phyloP scores from a whole-genome alignment of 2,329 filamentous ascomycete genomes.

The Sporothrix inflata region DNA sequence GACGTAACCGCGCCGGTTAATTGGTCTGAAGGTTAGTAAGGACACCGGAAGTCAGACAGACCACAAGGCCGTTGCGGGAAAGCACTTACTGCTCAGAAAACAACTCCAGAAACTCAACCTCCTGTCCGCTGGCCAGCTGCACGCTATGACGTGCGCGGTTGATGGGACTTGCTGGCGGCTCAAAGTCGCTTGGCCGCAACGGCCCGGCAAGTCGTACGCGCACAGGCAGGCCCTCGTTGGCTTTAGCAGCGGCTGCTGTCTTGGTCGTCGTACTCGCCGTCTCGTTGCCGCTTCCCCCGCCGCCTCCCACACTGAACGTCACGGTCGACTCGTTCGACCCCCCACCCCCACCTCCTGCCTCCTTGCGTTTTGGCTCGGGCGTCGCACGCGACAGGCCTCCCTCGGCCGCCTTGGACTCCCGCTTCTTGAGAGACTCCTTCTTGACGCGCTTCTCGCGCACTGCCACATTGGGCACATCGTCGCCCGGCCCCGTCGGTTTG shows the following conservation, averaged over 20 bases:
- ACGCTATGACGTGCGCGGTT: constrained; percentile 61
- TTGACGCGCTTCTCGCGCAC: constrained; percentile 59
- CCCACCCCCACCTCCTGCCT: constrained; percentile 38
- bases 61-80: background rate
- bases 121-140: constrained; percentile 52
- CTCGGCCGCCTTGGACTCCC: constrained; percentile 61
- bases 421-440: constrained; percentile 70
- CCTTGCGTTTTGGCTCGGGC: constrained; percentile 58
- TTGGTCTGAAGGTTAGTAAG: constrained; percentile 27
- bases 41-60: background rate
- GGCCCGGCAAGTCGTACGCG: constrained; percentile 65
- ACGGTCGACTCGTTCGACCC: background rate
- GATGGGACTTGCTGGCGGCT: constrained; percentile 59
- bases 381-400: constrained; percentile 55
- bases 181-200: constrained; percentile 65
- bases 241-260: background rate
- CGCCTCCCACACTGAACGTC: background rate
- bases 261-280: background rate
- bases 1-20: constrained; percentile 74
- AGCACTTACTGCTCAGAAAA: constrained; percentile 64
- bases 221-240: constrained; percentile 55
- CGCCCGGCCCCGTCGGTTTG: constrained; percentile 45
- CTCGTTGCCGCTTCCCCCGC: constrained; percentile 6
- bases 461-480: constrained; percentile 40
- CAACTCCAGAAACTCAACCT: constrained; percentile 63